phyloP scores from a whole-genome alignment of 208 protist species.

The Acanthamoeba healyi region DNA sequence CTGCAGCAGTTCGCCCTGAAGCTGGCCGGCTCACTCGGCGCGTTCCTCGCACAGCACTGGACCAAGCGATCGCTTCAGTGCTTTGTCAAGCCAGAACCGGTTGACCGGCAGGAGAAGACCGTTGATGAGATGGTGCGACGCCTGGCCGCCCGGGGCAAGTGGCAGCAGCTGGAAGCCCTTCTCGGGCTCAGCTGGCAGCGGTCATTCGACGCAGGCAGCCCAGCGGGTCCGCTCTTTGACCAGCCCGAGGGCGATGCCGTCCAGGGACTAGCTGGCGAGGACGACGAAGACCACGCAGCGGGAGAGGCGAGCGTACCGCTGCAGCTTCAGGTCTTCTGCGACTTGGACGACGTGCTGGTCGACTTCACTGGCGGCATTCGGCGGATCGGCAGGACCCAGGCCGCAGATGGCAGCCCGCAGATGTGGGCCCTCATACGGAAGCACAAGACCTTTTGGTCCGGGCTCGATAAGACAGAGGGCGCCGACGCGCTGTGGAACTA shows the following conservation, averaged over 20 bases:
- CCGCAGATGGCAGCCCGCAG: background rate
- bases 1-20: constrained; percentile 32
- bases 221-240: background rate
- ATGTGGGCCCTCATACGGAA: constrained; percentile 58
- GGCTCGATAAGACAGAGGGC: constrained; percentile 21
- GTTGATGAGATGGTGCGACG: background rate
- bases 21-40: background rate
- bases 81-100: background rate
- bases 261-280: background rate
- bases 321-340: constrained; percentile 61
- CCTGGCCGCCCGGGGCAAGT: background rate
- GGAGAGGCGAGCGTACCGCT: background rate
- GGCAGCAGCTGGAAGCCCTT: constrained; percentile 38
- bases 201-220: background rate
- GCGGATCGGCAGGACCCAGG: background rate
- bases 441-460: constrained; percentile 39
- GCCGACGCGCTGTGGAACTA: constrained; percentile 40
- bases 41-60: background rate
- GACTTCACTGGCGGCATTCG: constrained; percentile 62
- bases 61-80: background rate
- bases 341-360: constrained; percentile 62
- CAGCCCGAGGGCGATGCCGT: background rate
- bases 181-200: constrained; percentile 22
- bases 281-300: background rate
- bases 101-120: background rate